Evolutionary conservation across 2,329 filamentous ascomycete genomes (phyloP).

Genomic region (Monilinia vaccinii-corymbosi): DNA sequence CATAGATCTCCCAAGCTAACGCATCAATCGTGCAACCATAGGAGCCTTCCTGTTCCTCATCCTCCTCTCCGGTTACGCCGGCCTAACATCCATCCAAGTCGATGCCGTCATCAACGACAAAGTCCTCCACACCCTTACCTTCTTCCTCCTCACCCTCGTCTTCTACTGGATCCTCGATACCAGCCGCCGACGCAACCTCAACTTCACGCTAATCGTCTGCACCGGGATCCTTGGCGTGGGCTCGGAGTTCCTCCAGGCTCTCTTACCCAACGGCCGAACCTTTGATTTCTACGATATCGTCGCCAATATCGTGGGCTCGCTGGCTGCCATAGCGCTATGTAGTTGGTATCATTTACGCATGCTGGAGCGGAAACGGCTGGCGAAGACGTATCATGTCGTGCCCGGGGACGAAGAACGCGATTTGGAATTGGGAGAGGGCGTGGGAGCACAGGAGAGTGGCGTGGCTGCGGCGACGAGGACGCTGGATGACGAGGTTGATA

Average conservation of each 20-base stretch:
- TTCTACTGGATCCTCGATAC: slow-evolving; percentile 99
- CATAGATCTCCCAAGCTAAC: slow-evolving; percentile 9
- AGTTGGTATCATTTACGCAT: slow-evolving; percentile 93
- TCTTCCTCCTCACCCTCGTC: slow-evolving; percentile 75
- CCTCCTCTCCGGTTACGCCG: slow-evolving; percentile 68
- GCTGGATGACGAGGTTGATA: slow-evolving; percentile 77
- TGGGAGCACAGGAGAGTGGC: slow-evolving; percentile 53
- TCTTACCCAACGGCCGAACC: slow-evolving; percentile 62
- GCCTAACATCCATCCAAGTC: slow-evolving; percentile 58
- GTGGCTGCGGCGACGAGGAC: slow-evolving; percentile 39
- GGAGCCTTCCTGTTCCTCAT: slow-evolving; percentile 63
- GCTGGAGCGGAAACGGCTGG: slow-evolving; percentile 74
- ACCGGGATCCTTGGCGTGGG: slow-evolving; percentile 63
- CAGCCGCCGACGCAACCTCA: slow-evolving; percentile 71
- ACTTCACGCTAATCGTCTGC: slow-evolving; percentile 75
- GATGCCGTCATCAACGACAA: slow-evolving; percentile 71
- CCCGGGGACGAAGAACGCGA: slow-evolving; percentile 54
- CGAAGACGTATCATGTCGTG: slow-evolving; percentile 63
- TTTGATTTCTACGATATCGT: slow-evolving; percentile 79
- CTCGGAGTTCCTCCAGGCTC: slow-evolving; percentile 65
- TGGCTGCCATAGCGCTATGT: slow-evolving; percentile 62
- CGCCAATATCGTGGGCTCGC: slow-evolving; percentile 76
- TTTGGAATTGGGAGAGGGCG: slow-evolving; percentile 63
- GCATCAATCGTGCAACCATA: slow-evolving; percentile 29
- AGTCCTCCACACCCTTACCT: slow-evolving; percentile 74